phyloP scores from a whole-genome alignment of 1,284 basidiomycete genomes.

The Tylopilus orsonianus region DNA sequence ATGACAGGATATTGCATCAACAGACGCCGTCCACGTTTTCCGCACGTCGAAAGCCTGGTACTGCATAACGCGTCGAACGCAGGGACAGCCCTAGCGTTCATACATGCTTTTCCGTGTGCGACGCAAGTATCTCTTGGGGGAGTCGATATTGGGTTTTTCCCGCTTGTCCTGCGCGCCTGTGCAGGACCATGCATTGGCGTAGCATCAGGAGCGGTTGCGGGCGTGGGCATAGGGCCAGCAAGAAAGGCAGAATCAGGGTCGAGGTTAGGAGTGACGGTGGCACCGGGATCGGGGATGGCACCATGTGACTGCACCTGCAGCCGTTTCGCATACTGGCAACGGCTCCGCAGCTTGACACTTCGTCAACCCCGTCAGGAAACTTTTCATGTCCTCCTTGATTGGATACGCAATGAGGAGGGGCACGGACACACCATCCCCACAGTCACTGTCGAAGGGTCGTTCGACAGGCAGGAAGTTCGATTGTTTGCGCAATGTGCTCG shows the following conservation, averaged over 20 bases:
- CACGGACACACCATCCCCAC: slow-evolving; percentile 11
- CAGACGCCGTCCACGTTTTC: slow-evolving; percentile 24
- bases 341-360: slow-evolving; percentile 20
- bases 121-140: slow-evolving; percentile 28
- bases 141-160: slow-evolving; percentile 27
- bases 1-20: neutral
- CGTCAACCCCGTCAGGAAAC: slow-evolving; percentile 27
- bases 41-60: slow-evolving; percentile 27
- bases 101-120: slow-evolving; percentile 27
- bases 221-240: slow-evolving; percentile 6
- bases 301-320: slow-evolving; percentile 6
- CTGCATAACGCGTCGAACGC: slow-evolving; percentile 30
- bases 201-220: neutral
- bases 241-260: neutral
- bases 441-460: slow-evolving; percentile 19
- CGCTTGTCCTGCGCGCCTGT: slow-evolving; percentile 12
- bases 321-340: slow-evolving; percentile 18
- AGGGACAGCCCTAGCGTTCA: slow-evolving; percentile 24
- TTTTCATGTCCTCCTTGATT: slow-evolving; percentile 20
- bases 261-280: neutral
- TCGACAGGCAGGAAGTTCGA: slow-evolving; percentile 18
- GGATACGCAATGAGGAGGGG: slow-evolving; percentile 20
- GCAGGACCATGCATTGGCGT: neutral
- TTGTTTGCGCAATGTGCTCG: slow-evolving; percentile 17
- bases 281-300: neutral